Percentiles rank a stretch among this genome's conserved stretches.
Evolutionary conservation across 2,329 filamentous ascomycete genomes (phyloP).

Genomic region (Colletotrichum lindemuthianum): DNA sequence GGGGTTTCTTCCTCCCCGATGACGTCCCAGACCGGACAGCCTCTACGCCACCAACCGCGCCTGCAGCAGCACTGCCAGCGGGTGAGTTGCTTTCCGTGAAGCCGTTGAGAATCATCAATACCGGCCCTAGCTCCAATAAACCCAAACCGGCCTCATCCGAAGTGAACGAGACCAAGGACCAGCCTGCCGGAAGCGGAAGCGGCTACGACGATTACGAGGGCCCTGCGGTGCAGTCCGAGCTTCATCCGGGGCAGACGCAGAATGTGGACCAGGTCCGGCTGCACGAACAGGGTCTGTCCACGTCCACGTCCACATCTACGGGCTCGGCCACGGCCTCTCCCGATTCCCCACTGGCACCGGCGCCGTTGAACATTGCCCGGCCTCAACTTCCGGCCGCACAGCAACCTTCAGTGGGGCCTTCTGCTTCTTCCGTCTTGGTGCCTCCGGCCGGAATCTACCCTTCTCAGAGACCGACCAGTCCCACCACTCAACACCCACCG

Average conservation of each 20-base stretch:
- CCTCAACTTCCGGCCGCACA: slow-evolving; percentile 9
- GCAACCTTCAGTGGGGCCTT: neutral
- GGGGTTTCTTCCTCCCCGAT: slow-evolving; percentile 36
- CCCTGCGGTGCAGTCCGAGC: neutral
- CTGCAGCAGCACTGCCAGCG: neutral
- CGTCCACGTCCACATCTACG: too few species aligned
- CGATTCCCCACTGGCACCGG: slow-evolving; percentile 14
- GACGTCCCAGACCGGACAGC: neutral
- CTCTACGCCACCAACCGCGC: neutral
- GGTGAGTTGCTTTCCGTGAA: slow-evolving; percentile 23
- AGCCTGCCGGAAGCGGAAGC: neutral
- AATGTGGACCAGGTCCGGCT: neutral
- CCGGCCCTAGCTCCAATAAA: slow-evolving; percentile 5
- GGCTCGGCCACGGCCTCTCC: neutral
- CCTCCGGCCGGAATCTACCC: slow-evolving; percentile 3
- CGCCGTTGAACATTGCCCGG: slow-evolving; percentile 18
- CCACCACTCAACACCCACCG: neutral
- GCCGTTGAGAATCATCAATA: slow-evolving; percentile 33
- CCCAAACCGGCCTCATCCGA: neutral
- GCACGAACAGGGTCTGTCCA: neutral
- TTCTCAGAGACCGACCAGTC: slow-evolving; percentile 6
- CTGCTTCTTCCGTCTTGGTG: neutral
- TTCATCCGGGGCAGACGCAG: neutral
- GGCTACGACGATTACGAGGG: neutral
- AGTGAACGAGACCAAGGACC: neutral